Percentiles rank a stretch among this genome's conserved stretches.
These are phyloP conservation scores for Lactuca saligna DNA, from an alignment of 129 eudicot genomes.

Conservation along the genomic window DNA sequence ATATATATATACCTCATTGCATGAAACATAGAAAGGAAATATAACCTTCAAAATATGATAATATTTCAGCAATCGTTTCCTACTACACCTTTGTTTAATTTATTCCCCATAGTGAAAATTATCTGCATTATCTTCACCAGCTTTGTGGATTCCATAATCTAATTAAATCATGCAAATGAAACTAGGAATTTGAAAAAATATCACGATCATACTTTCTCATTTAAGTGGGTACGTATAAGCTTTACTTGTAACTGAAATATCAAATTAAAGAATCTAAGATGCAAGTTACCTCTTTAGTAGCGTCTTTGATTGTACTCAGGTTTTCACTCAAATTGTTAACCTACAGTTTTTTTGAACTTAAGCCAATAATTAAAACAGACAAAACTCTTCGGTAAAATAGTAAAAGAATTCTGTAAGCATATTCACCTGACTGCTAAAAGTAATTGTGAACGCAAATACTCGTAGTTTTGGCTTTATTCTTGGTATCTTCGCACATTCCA, in stretches of 20 bases:
- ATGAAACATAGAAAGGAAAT: not conserved
- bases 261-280: not conserved
- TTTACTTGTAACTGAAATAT: not conserved
- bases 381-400: not conserved
- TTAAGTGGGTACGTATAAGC: not conserved
- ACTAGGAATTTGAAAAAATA: too few relatives aligned
- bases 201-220: not conserved
- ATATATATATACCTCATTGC: too few relatives aligned
- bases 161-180: slow-evolving; percentile 5
- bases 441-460: slow-evolving; percentile 27
- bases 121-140: slow-evolving; percentile 75
- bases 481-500: slow-evolving; percentile 82
- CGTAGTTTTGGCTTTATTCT: slow-evolving; percentile 63
- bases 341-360: slow-evolving; percentile 25
- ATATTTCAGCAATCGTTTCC: too few relatives aligned
- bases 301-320: slow-evolving; percentile 56
- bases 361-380: not conserved
- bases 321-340: slow-evolving; percentile 53
- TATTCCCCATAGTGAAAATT: slow-evolving; percentile 43
- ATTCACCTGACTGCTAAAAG: slow-evolving; percentile 61
- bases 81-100: slow-evolving; percentile 53
- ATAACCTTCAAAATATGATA: too few relatives aligned
- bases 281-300: slow-evolving; percentile 61
- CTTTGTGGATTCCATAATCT: slow-evolving; percentile 65
- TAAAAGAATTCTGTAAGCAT: not conserved